Conservation (phyloP, 495 filamentous ascomycete species). For the Venustampulla echinocandica region DNA sequence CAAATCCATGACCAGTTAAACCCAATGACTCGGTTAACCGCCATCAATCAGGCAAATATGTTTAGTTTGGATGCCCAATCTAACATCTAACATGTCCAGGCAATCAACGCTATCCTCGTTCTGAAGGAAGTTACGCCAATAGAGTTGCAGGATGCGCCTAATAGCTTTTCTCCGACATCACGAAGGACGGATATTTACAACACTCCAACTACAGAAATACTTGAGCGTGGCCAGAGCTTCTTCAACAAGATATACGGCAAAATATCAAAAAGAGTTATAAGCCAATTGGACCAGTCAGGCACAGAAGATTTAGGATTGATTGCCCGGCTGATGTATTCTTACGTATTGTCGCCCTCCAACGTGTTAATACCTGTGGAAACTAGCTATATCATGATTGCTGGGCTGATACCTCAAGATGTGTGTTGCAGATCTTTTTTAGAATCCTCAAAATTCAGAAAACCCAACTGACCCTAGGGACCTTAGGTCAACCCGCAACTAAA, state of each 20-base stretch:
- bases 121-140: conserved; percentile 39
- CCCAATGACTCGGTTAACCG: no score
- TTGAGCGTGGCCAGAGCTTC: conserved; percentile 39
- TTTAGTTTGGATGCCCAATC: no score
- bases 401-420: conserved; percentile 46
- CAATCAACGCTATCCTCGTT: conserved; percentile 42
- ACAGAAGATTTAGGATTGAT: conserved; percentile 45
- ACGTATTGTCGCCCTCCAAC: conserved; percentile 40
- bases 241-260: conserved; percentile 47
- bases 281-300: conserved; percentile 42
- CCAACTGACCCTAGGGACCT: background rate
- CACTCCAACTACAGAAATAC: conserved; percentile 29
- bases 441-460: background rate
- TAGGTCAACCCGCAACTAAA: conserved; percentile 49
- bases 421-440: conserved; percentile 3
- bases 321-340: conserved; percentile 44
- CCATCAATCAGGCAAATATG: no score
- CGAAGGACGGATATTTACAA: conserved; percentile 30
- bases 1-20: no score
- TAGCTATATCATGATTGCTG: conserved; percentile 48
- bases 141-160: conserved; percentile 37
- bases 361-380: conserved; percentile 40
- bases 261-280: conserved; percentile 41
- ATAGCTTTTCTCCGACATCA: conserved; percentile 32
- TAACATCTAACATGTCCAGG: conserved; percentile 4